Conservation (phyloP, 1,284 basidiomycete genomes). For the Trametes polyzona region DNA sequence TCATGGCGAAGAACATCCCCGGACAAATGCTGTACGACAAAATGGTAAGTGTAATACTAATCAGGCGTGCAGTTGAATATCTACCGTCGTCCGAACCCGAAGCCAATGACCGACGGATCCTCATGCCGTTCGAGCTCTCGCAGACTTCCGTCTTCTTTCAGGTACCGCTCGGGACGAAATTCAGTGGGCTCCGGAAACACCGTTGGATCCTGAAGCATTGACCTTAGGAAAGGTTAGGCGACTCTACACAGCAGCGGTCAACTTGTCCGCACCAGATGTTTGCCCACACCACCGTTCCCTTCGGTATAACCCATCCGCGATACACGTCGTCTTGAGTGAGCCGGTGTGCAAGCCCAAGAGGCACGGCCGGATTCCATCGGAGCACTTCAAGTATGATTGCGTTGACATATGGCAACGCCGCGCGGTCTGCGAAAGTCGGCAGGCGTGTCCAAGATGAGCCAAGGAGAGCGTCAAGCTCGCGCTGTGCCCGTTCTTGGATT, state of each 20-base stretch:
- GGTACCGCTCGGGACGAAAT: constrained; percentile 33
- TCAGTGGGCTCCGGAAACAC: constrained; percentile 29
- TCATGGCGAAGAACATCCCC: constrained; percentile 39
- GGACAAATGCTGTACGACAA: constrained; percentile 34
- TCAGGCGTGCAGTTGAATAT: not conserved
- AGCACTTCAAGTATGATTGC: constrained; percentile 42
- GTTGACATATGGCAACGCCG: constrained; percentile 38
- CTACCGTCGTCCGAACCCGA: constrained; percentile 35
- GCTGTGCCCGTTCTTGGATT: constrained; percentile 40
- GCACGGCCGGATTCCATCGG: constrained; percentile 38
- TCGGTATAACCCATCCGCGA: constrained; percentile 27
- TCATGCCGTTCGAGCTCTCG: constrained; percentile 21
- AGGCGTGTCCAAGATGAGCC: constrained; percentile 31
- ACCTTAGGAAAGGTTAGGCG: constrained; percentile 21
- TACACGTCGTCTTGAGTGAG: constrained; percentile 37
- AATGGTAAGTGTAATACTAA: not conserved
- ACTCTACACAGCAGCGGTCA: not conserved
- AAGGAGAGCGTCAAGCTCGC: constrained; percentile 41
- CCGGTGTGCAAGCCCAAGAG: constrained; percentile 34
- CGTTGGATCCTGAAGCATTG: constrained; percentile 34
- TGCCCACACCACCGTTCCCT: constrained; percentile 38
- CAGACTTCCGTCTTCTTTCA: constrained; percentile 21
- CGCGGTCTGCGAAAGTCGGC: constrained; percentile 37
- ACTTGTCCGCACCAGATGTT: constrained; percentile 38
- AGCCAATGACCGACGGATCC: constrained; percentile 27